Conservation (phyloP, 1,284 basidiomycete genomes). For the Xerocomus alliaceus region DNA sequence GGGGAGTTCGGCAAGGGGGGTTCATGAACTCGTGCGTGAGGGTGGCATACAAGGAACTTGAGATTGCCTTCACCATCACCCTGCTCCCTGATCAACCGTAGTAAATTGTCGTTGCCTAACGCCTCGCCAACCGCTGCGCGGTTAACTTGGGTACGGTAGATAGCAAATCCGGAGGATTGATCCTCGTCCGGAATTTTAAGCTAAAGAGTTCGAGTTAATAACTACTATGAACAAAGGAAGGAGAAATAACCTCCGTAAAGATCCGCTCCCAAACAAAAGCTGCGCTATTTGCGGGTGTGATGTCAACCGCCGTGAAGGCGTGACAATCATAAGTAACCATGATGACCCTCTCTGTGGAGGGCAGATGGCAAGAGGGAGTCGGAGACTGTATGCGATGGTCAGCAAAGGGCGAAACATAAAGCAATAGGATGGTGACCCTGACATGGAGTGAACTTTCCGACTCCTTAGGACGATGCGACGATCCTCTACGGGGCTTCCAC, state of each 20-base stretch:
- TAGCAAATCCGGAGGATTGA: slow-evolving; percentile 68
- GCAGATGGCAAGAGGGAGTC: slow-evolving; percentile 32
- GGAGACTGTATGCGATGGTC: slow-evolving; percentile 34
- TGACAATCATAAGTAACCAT: slow-evolving; percentile 86
- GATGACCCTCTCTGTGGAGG: slow-evolving; percentile 57
- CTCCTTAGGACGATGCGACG: slow-evolving; percentile 38
- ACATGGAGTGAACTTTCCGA: slow-evolving; percentile 39
- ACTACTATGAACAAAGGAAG: slow-evolving; percentile 3
- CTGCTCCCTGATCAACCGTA: slow-evolving; percentile 71
- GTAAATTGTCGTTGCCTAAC: slow-evolving; percentile 70
- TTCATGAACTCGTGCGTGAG: slow-evolving; percentile 66
- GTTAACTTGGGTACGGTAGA: slow-evolving; percentile 87
- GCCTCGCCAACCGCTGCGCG: slow-evolving; percentile 75
- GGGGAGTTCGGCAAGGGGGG: slow-evolving; percentile 50
- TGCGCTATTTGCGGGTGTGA: slow-evolving; percentile 71
- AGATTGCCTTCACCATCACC: slow-evolving; percentile 79
- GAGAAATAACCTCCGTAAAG: slow-evolving; percentile 75
- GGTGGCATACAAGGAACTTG: slow-evolving; percentile 80
- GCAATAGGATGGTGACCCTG: slow-evolving; percentile 8
- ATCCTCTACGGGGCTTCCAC: slow-evolving; percentile 36
- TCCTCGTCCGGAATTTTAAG: slow-evolving; percentile 87
- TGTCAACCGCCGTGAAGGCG: slow-evolving; percentile 78
- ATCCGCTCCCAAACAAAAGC: slow-evolving; percentile 85
- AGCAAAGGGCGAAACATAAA: slow-evolving; percentile 4
- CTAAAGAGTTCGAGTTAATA: slow-evolving; percentile 48